These are phyloP conservation scores for Fusarium bulbicola DNA, from an alignment of 2,329 filamentous ascomycete species.

Conservation along the genomic window DNA sequence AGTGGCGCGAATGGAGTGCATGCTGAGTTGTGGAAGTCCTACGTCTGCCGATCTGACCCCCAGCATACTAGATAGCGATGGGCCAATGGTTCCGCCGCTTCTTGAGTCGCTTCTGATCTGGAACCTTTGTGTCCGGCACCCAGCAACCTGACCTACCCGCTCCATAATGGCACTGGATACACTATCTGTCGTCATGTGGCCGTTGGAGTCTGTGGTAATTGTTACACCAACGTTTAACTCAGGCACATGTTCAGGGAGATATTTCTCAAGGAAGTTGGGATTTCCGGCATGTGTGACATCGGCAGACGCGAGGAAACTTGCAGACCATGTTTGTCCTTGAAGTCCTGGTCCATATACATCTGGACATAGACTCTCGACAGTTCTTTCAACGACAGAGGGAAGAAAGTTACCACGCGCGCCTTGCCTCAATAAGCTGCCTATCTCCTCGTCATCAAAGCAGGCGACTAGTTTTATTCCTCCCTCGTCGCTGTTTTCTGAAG, in stretches of 20 bases:
- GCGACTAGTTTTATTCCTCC: conserved; percentile 87
- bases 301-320: conserved; percentile 78
- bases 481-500: conserved; percentile 63
- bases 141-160: conserved; percentile 78
- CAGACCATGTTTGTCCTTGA: conserved; percentile 79
- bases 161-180: conserved; percentile 84
- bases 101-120: conserved; percentile 94
- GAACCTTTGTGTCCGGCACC: conserved; percentile 81
- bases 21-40: conserved; percentile 89
- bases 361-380: conserved; percentile 74
- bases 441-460: conserved; percentile 98
- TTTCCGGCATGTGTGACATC: conserved; percentile 96
- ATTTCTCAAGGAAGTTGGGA: conserved; percentile 88
- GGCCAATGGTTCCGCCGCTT: conserved; percentile 93
- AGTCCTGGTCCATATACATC: conserved; percentile 65
- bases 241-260: conserved; percentile 86
- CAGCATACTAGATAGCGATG: conserved; percentile 82
- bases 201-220: conserved; percentile 84
- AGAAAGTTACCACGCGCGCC: conserved; percentile 92
- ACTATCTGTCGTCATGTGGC: conserved; percentile 94
- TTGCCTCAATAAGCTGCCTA: conserved; percentile 89
- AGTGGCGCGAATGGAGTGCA: conserved; percentile 92
- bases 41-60: conserved; percentile 87
- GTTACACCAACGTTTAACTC: conserved; percentile 88
- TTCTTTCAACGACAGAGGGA: conserved; percentile 80